Conservation (phyloP, 1,284 basidiomycete species). For the Golubevia sp. region DNA sequence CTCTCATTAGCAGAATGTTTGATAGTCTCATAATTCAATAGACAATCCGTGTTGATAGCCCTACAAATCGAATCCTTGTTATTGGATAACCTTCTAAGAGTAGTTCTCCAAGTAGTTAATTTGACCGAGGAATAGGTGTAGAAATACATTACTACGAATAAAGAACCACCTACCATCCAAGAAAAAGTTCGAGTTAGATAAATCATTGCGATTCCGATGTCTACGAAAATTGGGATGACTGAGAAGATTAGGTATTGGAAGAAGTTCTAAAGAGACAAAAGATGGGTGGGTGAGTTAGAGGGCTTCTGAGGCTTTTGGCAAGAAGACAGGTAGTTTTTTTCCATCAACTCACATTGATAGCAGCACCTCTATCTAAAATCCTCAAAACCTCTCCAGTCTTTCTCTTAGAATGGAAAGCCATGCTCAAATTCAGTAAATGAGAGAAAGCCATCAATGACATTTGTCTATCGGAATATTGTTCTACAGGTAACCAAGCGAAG, state of each 20-base stretch:
- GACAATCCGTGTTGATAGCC: conserved; percentile 46
- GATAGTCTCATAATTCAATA: conserved; percentile 60
- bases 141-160: conserved; percentile 65
- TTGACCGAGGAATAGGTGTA: conserved; percentile 73
- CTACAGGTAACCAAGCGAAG: conserved; percentile 73
- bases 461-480: conserved; percentile 75
- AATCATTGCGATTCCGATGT: conserved; percentile 66
- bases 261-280: conserved; percentile 54
- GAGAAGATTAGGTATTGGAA: conserved; percentile 71
- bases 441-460: conserved; percentile 60
- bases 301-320: conserved; percentile 62
- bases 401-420: conserved; percentile 79
- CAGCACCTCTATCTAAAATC: conserved; percentile 71
- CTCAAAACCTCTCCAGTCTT: conserved; percentile 72
- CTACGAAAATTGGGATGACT: conserved; percentile 78
- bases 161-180: conserved; percentile 11
- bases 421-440: conserved; percentile 67
- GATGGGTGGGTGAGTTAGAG: conserved; percentile 12
- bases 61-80: conserved; percentile 45
- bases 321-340: not conserved
- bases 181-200: conserved; percentile 21
- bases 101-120: conserved; percentile 74
- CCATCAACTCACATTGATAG: conserved; percentile 62
- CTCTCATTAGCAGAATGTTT: conserved; percentile 83
- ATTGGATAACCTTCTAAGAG: conserved; percentile 65